Conservation (phyloP, 441 rosid species). For the Jatropha podagrica region DNA sequence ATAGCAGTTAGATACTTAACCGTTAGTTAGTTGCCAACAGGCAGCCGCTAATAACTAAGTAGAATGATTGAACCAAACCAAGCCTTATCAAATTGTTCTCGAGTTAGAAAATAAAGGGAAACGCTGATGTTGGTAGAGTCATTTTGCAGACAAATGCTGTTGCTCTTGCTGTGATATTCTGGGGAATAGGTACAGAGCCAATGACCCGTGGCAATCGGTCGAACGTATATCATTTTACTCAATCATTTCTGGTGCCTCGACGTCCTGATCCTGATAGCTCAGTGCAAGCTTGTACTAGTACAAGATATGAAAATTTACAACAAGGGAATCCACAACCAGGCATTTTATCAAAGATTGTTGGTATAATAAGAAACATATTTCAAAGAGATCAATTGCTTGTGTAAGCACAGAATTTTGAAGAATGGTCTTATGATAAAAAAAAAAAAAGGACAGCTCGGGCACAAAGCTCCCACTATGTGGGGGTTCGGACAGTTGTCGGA, state of each 20-base stretch:
- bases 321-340: conserved; percentile 10
- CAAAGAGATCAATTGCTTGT: conserved; percentile 1
- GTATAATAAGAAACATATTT: conserved; percentile 14
- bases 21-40: too few relatives aligned
- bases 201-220: not conserved
- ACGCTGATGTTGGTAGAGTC: not conserved
- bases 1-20: too few relatives aligned
- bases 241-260: conserved; percentile 18
- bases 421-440: too few relatives aligned
- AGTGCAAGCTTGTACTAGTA: conserved; percentile 19
- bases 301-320: conserved; percentile 24
- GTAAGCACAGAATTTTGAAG: too few relatives aligned
- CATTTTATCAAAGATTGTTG: conserved; percentile 21
- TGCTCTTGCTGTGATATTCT: not conserved
- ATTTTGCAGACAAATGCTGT: not conserved
- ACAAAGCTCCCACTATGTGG: too few relatives aligned
- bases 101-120: too few relatives aligned
- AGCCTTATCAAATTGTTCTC: too few relatives aligned
- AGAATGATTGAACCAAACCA: too few relatives aligned
- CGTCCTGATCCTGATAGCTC: conserved; percentile 12
- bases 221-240: not conserved
- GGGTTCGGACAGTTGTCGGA: too few relatives aligned
- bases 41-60: too few relatives aligned
- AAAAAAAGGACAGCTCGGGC: too few relatives aligned
- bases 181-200: not conserved